Evolutionary conservation across 345 rosid species (phyloP), one percentile per base, ranked within the genome.

Genomic region (Camelina hispida): DNA sequence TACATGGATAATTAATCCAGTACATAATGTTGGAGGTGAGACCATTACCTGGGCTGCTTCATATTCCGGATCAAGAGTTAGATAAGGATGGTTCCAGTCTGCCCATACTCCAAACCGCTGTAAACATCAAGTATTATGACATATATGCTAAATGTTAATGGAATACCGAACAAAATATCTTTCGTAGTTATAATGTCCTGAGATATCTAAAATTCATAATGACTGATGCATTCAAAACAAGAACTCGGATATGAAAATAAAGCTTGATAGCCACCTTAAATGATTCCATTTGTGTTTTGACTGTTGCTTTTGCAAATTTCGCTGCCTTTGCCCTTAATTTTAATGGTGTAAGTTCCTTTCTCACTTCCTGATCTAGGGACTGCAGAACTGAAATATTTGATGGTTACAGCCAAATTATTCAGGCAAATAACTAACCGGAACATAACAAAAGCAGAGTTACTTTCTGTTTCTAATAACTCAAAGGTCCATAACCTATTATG

Each of bases 41-140:
- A 50, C 57, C 35, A 76, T 79, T 88, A 94, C 97, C 97, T 94
- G 97, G 46, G 92, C 89, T 53, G 96, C 96, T 86, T 94, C 98
- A 74, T 94, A 94, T 68, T 86, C 90, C 59, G 97, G 97, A 88
- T 94, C 91, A 34, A 91, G 91, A 74, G 98, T 90, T 78, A 88
- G 85, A 84, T 94, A 94, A 77, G 91, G 88, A 78, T 81, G 84
- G 59, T 76, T 83, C 97, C 98, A 94, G 78, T 90, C 92, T 64
- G 95, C 98, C 98, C 98, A 94, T 53, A 94, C 85, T 80, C 98
- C 98, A 86, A 76, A 90, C 32, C 96, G 95, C 98, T 91, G 85
- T 80, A 87, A 83, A 62, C 32, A 76, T 72, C 68, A 70, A 38
- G 37, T 25, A 34, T 37, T 53, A 44, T 53, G 54, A 30, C n/a